Percentiles rank a stretch among this genome's conserved stretches.
Conservation (phyloP, 1,284 basidiomycete species). For the Austroboletus novae-zelandiae region DNA sequence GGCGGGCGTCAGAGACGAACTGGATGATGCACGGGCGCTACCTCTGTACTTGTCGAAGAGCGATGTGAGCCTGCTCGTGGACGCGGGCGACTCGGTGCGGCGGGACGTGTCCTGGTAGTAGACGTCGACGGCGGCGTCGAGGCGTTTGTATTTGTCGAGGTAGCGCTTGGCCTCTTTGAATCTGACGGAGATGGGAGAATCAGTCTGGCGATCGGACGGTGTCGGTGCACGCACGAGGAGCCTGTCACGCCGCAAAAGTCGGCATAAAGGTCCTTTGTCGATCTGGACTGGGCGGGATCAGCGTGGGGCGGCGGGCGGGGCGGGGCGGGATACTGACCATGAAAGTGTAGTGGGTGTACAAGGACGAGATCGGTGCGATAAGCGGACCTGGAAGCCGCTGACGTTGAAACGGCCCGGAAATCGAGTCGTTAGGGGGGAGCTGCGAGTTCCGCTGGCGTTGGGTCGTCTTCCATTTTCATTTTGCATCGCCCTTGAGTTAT, state of each 20-base stretch:
- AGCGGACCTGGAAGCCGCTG: conserved; percentile 12
- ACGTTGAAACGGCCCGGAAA: neutral
- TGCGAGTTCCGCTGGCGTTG: conserved; percentile 12
- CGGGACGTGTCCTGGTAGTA: conserved; percentile 56
- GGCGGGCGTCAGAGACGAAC: neutral
- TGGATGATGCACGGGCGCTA: conserved; percentile 23
- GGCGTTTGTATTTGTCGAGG: conserved; percentile 66
- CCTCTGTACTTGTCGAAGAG: conserved; percentile 83
- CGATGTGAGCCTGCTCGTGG: conserved; percentile 56
- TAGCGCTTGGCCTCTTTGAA: conserved; percentile 67
- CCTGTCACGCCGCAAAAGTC: conserved; percentile 69
- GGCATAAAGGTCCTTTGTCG: conserved; percentile 21
- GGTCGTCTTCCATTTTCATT: conserved; percentile 25
- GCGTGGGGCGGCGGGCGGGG: neutral
- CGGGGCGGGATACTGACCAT: neutral
- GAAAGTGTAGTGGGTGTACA: neutral
- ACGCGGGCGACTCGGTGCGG: conserved; percentile 32
- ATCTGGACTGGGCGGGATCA: conserved; percentile 10
- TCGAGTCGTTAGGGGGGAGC: neutral
- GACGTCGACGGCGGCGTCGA: conserved; percentile 76
- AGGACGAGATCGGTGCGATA: conserved; percentile 9
- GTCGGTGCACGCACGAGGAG: conserved; percentile 58
- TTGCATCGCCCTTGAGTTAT: neutral
- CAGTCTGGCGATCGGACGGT: conserved; percentile 2
- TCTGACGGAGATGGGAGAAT: conserved; percentile 14